Percentiles rank a stretch among this genome's conserved stretches.
These are phyloP conservation scores for Capsicum pubescens DNA, from an alignment of 257 asterid species.

Conservation along the genomic window DNA sequence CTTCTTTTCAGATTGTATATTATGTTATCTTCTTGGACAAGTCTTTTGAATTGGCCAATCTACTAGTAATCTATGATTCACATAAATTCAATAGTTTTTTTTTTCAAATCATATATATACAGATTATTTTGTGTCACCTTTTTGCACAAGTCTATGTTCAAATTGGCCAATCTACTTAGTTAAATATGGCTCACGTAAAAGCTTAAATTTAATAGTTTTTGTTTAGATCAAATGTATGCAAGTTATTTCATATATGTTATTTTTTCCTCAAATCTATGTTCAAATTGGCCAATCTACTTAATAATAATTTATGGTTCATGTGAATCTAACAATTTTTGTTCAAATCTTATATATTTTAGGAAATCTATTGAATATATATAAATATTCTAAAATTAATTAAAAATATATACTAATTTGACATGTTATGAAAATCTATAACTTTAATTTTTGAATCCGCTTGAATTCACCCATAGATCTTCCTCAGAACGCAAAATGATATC, in stretches of 20 bases:
- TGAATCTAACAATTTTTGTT: not conserved
- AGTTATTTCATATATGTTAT: no score
- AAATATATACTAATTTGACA: no score
- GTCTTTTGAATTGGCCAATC: no score
- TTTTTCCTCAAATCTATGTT: not conserved
- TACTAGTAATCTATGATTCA: not conserved
- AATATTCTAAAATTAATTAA: no score
- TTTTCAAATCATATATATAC: not conserved
- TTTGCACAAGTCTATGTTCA: not conserved
- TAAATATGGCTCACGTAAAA: not conserved
- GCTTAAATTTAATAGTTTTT: not conserved
- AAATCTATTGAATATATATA: no score
- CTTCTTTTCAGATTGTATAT: no score
- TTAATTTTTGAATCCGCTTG: no score
- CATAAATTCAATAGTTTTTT: not conserved
- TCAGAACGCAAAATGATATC: not conserved
- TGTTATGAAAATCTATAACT: no score
- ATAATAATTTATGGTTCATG: not conserved
- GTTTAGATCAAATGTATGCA: not conserved
- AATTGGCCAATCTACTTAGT: not conserved
- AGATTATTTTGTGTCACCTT: not conserved
- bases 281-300: not conserved
- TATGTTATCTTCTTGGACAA: no score
- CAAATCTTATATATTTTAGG: no score
- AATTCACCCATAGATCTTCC: no score